These are phyloP conservation scores for Penicillium sp. DNA, from an alignment of 2,329 filamentous ascomycete species.

Conservation along the genomic window DNA sequence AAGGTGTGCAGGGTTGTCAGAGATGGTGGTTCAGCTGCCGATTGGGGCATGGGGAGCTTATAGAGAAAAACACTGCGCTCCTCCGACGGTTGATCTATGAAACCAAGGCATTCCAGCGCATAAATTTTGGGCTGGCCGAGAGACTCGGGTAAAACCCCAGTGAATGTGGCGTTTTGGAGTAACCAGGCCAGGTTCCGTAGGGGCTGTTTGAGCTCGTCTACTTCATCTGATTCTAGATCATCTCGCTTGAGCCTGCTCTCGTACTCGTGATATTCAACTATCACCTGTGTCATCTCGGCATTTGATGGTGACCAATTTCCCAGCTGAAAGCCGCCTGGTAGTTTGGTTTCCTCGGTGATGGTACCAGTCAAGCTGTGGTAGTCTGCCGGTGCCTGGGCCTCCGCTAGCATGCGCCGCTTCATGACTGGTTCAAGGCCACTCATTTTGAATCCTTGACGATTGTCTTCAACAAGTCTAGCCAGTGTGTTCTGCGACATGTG, in stretches of 20 bases:
- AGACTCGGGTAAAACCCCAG: not conserved
- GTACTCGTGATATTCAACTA: conserved; percentile 30
- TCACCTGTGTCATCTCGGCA: conserved; percentile 13
- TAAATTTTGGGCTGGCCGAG: conserved; percentile 28
- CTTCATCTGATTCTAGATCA: conserved; percentile 26
- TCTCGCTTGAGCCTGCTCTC: conserved; percentile 22
- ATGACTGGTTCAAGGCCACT: conserved; percentile 27
- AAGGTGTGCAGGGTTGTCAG: conserved; percentile 20
- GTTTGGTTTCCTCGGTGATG: conserved; percentile 20
- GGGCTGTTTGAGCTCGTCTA: conserved; percentile 24
- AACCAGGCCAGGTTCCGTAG: conserved; percentile 30
- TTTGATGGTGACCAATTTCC: conserved; percentile 17
- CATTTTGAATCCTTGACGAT: conserved; percentile 17
- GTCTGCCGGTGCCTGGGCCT: conserved; percentile 19
- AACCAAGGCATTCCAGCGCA: conserved; percentile 28
- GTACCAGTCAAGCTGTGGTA: conserved; percentile 21
- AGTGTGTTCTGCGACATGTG: conserved; percentile 28
- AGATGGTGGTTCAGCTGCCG: not conserved
- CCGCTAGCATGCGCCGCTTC: conserved; percentile 23
- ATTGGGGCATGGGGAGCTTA: conserved; percentile 13
- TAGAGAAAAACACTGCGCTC: conserved; percentile 28
- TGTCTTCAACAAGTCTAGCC: conserved; percentile 12
- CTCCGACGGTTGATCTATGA: conserved; percentile 24
- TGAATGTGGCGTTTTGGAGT: conserved; percentile 27
- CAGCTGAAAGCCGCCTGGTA: conserved; percentile 21